Conservation (phyloP, 2,329 filamentous ascomycete genomes). For the Colletotrichum chrysophilum region DNA sequence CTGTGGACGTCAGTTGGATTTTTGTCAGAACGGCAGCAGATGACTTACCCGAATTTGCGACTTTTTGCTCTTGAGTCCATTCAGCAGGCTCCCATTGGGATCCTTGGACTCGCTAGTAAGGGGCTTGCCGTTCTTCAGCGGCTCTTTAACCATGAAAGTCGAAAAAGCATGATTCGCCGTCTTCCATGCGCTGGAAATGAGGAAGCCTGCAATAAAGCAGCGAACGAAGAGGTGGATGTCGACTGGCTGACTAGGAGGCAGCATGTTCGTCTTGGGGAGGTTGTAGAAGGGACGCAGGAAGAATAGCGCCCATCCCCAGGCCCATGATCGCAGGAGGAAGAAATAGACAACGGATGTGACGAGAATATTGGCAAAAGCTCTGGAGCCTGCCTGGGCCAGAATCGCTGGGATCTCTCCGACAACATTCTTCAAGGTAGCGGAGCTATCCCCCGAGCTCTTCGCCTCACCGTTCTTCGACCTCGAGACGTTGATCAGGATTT, state of each 20-base stretch:
- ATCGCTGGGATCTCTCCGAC: conserved; percentile 43
- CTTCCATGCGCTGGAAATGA: conserved; percentile 78
- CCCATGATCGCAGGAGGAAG: conserved; percentile 62
- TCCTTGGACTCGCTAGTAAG: conserved; percentile 87
- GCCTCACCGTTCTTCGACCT: conserved; percentile 26
- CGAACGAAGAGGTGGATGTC: conserved; percentile 60
- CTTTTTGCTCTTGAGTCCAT: conserved; percentile 84
- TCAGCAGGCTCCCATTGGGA: conserved; percentile 87
- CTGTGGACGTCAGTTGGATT: not conserved
- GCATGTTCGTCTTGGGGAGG: conserved; percentile 73
- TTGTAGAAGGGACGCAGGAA: conserved; percentile 77
- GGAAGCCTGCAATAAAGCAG: conserved; percentile 64
- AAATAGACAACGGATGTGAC: conserved; percentile 65
- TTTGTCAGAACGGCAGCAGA: not conserved
- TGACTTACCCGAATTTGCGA: conserved; percentile 69
- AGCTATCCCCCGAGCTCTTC: conserved; percentile 1
- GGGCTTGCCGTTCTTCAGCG: conserved; percentile 83
- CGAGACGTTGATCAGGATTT: conserved; percentile 55
- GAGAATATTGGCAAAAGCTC: conserved; percentile 44
- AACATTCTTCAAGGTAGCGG: conserved; percentile 37
- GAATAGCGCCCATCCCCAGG: conserved; percentile 74
- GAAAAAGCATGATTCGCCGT: conserved; percentile 79
- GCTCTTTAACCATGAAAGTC: conserved; percentile 79
- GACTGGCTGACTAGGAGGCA: conserved; percentile 62
- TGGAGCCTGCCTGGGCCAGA: conserved; percentile 41